Percentiles rank a stretch among this genome's conserved stretches.
These are phyloP conservation scores for Astragalus glycyphyllos DNA, from an alignment of 306 rosid genomes.

Conservation along the genomic window DNA sequence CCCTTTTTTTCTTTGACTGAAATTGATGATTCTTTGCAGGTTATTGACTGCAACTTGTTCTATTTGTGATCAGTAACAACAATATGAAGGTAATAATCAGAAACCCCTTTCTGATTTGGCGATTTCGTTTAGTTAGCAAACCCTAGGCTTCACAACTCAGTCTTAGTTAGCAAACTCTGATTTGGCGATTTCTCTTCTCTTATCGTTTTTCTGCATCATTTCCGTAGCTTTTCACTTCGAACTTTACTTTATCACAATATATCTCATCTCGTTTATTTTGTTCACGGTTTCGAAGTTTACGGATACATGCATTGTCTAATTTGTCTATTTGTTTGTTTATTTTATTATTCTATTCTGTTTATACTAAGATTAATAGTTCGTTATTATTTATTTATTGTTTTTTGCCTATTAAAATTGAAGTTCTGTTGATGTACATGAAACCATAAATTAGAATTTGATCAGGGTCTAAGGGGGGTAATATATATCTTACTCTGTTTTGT, in stretches of 20 bases:
- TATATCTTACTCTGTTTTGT: not conserved
- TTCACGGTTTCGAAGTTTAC: too few relatives aligned
- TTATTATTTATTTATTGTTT: not conserved
- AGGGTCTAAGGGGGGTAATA: conserved; percentile 5
- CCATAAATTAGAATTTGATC: conserved; percentile 9
- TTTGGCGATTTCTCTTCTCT: not conserved
- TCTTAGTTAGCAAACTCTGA: too few relatives aligned
- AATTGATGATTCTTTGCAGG: too few relatives aligned
- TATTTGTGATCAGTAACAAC: too few relatives aligned
- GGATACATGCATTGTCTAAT: conserved; percentile 21
- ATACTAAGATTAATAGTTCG: not conserved
- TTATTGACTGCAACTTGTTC: too few relatives aligned
- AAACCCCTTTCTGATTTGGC: too few relatives aligned
- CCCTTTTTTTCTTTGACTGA: too few relatives aligned
- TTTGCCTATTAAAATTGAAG: not conserved
- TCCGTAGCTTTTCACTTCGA: conserved; percentile 1
- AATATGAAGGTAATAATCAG: too few relatives aligned
- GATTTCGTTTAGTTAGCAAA: too few relatives aligned
- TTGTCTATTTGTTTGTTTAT: conserved; percentile 14
- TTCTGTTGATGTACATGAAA: conserved; percentile 20
- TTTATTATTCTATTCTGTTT: conserved; percentile 1
- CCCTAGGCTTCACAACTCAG: too few relatives aligned
- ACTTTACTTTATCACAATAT: conserved; percentile 6
- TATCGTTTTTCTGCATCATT: not conserved
- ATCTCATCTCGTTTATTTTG: not conserved